Evolutionary conservation across 371 early-diverging fungal genomes (phyloP).

Genomic region (Circinella umbellata): DNA sequence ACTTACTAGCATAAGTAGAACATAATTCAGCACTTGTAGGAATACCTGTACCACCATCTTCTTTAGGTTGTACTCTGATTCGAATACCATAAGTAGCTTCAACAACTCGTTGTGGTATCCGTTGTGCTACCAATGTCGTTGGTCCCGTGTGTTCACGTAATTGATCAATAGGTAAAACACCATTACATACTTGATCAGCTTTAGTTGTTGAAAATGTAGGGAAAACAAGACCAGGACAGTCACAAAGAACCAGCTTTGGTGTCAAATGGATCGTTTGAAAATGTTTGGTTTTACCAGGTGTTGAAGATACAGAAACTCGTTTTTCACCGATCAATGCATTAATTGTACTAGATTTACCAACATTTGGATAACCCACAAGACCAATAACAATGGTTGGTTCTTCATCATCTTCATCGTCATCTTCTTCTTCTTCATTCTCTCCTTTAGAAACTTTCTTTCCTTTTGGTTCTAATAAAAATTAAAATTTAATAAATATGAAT

Average conservation of each 20-base stretch:
- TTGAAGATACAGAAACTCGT: slow-evolving; percentile 95
- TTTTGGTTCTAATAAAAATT: no score
- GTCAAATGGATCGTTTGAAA: slow-evolving; percentile 96
- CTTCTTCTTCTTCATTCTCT: neutral
- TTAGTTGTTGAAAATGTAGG: slow-evolving; percentile 98
- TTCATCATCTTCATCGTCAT: slow-evolving; percentile 25
- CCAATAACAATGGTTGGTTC: slow-evolving; percentile 83
- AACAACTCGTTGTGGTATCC: slow-evolving; percentile 91
- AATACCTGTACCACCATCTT: slow-evolving; percentile 82
- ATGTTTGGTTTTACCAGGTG: slow-evolving; percentile 99
- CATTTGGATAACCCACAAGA: slow-evolving; percentile 99
- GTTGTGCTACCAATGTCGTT: slow-evolving; percentile 76
- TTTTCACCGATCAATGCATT: slow-evolving; percentile 97
- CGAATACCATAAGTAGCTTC: slow-evolving; percentile 93
- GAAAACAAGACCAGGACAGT: slow-evolving; percentile 99
- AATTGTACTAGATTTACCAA: slow-evolving; percentile 99
- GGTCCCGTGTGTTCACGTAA: slow-evolving; percentile 95
- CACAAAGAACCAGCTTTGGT: slow-evolving; percentile 87
- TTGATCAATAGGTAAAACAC: slow-evolving; percentile 99
- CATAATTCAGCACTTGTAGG: slow-evolving; percentile 86
- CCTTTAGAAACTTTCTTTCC: no score
- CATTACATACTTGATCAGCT: slow-evolving; percentile 98
- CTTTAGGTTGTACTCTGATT: slow-evolving; percentile 75
- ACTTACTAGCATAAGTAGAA: slow-evolving; percentile 73
- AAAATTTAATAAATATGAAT: no score